These are phyloP conservation scores for Leonotis leonurus DNA, from an alignment of 257 asterid species.

Conservation along the genomic window DNA sequence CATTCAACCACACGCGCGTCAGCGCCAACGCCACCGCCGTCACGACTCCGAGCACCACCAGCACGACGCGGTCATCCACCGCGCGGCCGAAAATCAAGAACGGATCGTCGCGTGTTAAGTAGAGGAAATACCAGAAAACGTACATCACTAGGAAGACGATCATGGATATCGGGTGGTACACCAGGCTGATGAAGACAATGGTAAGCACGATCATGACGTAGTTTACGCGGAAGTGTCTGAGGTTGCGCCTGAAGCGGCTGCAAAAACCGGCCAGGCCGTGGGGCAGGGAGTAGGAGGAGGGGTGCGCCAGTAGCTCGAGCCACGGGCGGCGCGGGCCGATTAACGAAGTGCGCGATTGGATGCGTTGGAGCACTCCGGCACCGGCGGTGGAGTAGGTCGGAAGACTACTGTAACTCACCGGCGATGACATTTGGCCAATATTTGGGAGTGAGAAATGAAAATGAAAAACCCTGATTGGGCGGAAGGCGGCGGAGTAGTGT, in stretches of 20 bases:
- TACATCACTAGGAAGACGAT: constrained; percentile 40
- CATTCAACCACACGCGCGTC: constrained; percentile 63
- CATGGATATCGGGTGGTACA: constrained; percentile 67
- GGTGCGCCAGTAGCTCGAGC: constrained; percentile 64
- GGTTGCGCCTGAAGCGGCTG: constrained; percentile 43
- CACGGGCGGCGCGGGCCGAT: constrained; percentile 61
- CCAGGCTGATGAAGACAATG: constrained; percentile 47
- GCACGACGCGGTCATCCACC: constrained; percentile 56
- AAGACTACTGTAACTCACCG: constrained; percentile 31
- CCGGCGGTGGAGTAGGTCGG: constrained; percentile 22
- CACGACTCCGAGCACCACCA: constrained; percentile 32
- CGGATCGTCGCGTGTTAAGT: constrained; percentile 58
- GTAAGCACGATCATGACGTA: constrained; percentile 39
- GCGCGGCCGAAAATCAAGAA: constrained; percentile 39
- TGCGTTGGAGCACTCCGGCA: constrained; percentile 25
- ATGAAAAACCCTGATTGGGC: too few relatives aligned
- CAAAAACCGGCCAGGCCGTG: constrained; percentile 30
- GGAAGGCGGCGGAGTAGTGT: too few relatives aligned
- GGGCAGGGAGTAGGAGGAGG: constrained; percentile 52
- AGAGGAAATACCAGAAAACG: constrained; percentile 48
- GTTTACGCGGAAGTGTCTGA: constrained; percentile 60
- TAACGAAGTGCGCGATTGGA: constrained; percentile 28
- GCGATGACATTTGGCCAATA: too few relatives aligned
- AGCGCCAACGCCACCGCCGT: constrained; percentile 44
- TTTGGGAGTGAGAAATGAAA: too few relatives aligned